These are phyloP conservation scores for Fusarium zealandicum DNA, from an alignment of 2,329 filamentous ascomycete species.

Conservation along the genomic window DNA sequence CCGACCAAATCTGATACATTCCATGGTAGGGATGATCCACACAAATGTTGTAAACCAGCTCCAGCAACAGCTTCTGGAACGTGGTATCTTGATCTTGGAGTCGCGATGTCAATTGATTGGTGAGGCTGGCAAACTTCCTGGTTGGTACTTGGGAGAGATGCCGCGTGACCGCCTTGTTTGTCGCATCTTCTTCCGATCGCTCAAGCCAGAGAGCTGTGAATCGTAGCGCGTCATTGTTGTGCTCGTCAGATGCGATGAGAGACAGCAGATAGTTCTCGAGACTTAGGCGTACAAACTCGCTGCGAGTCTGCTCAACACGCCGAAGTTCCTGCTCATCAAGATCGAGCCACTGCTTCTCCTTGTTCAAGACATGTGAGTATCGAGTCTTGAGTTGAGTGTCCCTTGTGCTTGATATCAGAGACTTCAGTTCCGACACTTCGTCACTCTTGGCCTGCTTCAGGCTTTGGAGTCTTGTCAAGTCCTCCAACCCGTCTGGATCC, in stretches of 20 bases:
- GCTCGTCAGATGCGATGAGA: slow-evolving; percentile 82
- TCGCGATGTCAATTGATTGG: slow-evolving; percentile 97
- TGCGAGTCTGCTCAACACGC: slow-evolving; percentile 76
- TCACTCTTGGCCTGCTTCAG: slow-evolving; percentile 81
- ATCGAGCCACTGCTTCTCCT: slow-evolving; percentile 87
- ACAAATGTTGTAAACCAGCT: slow-evolving; percentile 83
- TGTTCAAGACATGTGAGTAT: slow-evolving; percentile 68
- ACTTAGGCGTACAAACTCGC: slow-evolving; percentile 85
- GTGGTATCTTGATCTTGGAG: slow-evolving; percentile 72
- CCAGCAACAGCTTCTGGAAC: slow-evolving; percentile 80
- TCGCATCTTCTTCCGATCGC: slow-evolving; percentile 75
- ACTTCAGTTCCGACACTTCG: slow-evolving; percentile 78
- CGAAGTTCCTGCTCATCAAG: slow-evolving; percentile 88
- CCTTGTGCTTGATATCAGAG: slow-evolving; percentile 59
- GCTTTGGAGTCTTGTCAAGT: slow-evolving; percentile 80
- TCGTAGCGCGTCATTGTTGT: slow-evolving; percentile 87
- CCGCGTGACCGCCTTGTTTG: slow-evolving; percentile 77
- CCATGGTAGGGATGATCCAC: slow-evolving; percentile 94
- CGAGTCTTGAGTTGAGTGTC: slow-evolving; percentile 62
- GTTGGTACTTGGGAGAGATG: slow-evolving; percentile 80
- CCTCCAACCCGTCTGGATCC: slow-evolving; percentile 83
- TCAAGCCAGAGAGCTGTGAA: slow-evolving; percentile 97
- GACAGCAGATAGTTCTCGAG: slow-evolving; percentile 92
- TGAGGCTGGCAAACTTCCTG: slow-evolving; percentile 88
- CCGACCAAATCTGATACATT: slow-evolving; percentile 95